A percentile compares a stretch with the other conserved stretches of the same genome.
Evolutionary conservation across 345 rosid genomes (phyloP).

Genomic region (Corchorus olitorius): DNA sequence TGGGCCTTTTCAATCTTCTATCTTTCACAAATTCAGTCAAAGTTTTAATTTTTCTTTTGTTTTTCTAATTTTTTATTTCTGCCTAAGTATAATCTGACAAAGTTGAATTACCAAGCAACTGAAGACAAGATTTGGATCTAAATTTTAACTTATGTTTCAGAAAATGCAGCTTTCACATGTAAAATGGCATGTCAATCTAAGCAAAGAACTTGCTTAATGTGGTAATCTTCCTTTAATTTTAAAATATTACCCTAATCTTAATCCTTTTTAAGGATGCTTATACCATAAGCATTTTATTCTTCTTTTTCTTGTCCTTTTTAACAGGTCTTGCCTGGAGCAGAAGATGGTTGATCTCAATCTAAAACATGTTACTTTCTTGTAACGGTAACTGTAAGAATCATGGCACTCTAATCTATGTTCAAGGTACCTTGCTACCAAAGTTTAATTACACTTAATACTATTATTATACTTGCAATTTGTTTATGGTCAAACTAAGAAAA

Average conservation of each 20-base stretch:
- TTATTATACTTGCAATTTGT: background rate
- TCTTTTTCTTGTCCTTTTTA: background rate
- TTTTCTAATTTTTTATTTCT: background rate
- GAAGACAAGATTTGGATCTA: constrained; percentile 23
- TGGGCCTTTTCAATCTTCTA: background rate
- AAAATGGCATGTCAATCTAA: constrained; percentile 10
- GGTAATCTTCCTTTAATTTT: constrained; percentile 2
- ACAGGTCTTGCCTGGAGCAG: background rate
- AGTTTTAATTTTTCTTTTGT: background rate
- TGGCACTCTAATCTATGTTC: background rate
- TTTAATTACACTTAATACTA: too few relatives aligned
- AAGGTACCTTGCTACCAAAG: constrained; percentile 4
- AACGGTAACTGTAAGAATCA: constrained; percentile 33
- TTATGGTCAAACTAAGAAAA: background rate
- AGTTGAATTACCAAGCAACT: constrained; percentile 25
- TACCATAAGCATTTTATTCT: constrained; percentile 20
- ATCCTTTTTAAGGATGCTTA: constrained; percentile 18
- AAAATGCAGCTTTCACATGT: constrained; percentile 31
- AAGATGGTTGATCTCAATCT: constrained; percentile 5
- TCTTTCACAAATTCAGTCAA: background rate
- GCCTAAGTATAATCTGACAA: background rate
- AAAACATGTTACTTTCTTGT: constrained; percentile 18
- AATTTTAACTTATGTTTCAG: background rate
- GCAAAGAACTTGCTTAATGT: constrained; percentile 22
- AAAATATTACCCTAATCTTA: background rate